phyloP scores from a whole-genome alignment of 1,139 yeast species.

The Debaryomyces subglobosus region DNA sequence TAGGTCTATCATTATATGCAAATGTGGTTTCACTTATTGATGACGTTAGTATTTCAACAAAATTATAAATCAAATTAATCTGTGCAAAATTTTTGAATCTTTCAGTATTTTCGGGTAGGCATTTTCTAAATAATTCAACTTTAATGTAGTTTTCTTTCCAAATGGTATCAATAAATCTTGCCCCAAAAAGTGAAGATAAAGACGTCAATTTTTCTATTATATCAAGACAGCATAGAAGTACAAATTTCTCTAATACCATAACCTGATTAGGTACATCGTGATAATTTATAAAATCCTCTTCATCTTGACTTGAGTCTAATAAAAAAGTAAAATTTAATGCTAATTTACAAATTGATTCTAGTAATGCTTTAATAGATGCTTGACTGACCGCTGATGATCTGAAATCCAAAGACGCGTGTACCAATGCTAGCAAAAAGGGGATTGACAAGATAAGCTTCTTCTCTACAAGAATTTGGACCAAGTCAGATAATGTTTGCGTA shows the following conservation, averaged over 20 bases:
- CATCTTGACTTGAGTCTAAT: slow-evolving; percentile 30
- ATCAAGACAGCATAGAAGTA: slow-evolving; percentile 55
- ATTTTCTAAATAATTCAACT: slow-evolving; percentile 26
- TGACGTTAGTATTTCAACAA: slow-evolving; percentile 44
- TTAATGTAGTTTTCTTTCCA: slow-evolving; percentile 30
- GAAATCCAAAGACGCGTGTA: slow-evolving; percentile 56
- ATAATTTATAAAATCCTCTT: slow-evolving; percentile 39
- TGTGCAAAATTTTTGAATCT: slow-evolving; percentile 41
- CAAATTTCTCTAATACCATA: slow-evolving; percentile 51
- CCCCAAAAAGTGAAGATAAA: slow-evolving; percentile 28
- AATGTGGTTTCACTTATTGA: slow-evolving; percentile 39
- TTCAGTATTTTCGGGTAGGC: slow-evolving; percentile 45
- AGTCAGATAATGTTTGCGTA: slow-evolving; percentile 40
- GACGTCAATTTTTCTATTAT: slow-evolving; percentile 47
- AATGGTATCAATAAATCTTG: slow-evolving; percentile 21
- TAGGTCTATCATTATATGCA: slow-evolving; percentile 25
- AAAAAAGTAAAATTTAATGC: slow-evolving; percentile 25
- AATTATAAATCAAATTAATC: slow-evolving; percentile 39
- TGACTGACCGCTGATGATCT: slow-evolving; percentile 58
- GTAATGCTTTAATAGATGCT: slow-evolving; percentile 26
- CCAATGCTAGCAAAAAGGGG: slow-evolving; percentile 57
- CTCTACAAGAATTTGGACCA: slow-evolving; percentile 29
- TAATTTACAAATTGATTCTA: slow-evolving; percentile 23
- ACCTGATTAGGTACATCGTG: slow-evolving; percentile 44
- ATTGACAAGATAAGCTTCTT: slow-evolving; percentile 37